Conservation (phyloP, 352 stramenopile genomes). For the Globisporangium spinosum region DNA sequence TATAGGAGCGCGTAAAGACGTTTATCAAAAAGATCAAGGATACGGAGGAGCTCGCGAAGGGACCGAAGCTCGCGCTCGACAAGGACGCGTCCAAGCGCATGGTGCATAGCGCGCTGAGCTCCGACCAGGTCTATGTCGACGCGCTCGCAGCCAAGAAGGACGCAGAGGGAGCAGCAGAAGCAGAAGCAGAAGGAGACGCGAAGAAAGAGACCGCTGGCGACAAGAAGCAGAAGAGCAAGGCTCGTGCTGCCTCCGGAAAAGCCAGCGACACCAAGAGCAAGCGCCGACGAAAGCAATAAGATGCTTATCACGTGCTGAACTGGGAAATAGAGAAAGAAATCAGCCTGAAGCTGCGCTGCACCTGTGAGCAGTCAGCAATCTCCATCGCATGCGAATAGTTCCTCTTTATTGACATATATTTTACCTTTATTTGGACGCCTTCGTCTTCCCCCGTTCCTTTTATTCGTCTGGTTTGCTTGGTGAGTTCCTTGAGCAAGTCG, state of each 20-base stretch:
- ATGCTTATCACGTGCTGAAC: background rate
- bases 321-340: background rate
- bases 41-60: slow-evolving; percentile 77
- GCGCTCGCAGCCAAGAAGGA: slow-evolving; percentile 53
- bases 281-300: slow-evolving; percentile 21
- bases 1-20: slow-evolving; percentile 76
- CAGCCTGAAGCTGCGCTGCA: too few species aligned
- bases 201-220: slow-evolving; percentile 16
- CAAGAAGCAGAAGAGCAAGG: slow-evolving; percentile 35
- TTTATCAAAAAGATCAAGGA: slow-evolving; percentile 91
- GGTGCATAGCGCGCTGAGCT: slow-evolving; percentile 81
- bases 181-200: slow-evolving; percentile 25
- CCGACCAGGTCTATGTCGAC: slow-evolving; percentile 81
- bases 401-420: slow-evolving; percentile 10
- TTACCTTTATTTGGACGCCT: slow-evolving; percentile 12
- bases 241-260: slow-evolving; percentile 37
- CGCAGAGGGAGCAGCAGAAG: slow-evolving; percentile 16
- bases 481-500: background rate
- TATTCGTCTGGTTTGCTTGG: background rate
- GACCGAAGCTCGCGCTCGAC: slow-evolving; percentile 69
- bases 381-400: background rate
- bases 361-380: background rate
- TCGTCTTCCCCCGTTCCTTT: background rate
- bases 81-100: slow-evolving; percentile 79
- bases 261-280: slow-evolving; percentile 49